Conservation (phyloP, 352 stramenopile genomes). For the Pythium monospermum region DNA sequence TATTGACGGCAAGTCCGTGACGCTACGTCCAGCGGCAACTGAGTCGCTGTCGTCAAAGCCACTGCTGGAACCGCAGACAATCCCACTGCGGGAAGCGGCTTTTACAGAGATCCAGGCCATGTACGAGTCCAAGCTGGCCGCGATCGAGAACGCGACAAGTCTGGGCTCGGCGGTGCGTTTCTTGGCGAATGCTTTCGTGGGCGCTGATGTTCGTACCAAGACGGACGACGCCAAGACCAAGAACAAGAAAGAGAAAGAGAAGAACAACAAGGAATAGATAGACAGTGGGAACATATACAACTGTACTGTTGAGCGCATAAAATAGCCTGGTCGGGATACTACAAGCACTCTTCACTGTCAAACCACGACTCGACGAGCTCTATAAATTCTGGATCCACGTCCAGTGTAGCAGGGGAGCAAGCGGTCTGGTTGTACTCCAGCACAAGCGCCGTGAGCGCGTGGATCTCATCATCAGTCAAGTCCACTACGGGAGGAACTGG, state of each 20-base stretch:
- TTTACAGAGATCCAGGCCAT: background rate
- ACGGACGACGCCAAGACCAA: background rate
- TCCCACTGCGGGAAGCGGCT: background rate
- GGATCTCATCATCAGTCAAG: too few species aligned
- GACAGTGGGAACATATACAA: too few species aligned
- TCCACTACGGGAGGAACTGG: too few species aligned
- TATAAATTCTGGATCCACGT: background rate
- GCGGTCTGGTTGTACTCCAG: too few species aligned
- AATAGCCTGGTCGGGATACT: too few species aligned
- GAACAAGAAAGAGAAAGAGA: background rate
- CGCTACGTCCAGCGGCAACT: background rate
- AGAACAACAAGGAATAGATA: too few species aligned
- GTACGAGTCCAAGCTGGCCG: background rate
- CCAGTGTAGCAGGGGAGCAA: too few species aligned
- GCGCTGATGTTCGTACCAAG: background rate
- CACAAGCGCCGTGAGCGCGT: too few species aligned
- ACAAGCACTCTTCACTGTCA: too few species aligned
- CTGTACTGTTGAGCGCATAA: background rate
- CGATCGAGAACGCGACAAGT: background rate
- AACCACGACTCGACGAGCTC: background rate
- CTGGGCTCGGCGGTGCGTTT: background rate
- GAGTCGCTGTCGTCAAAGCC: background rate
- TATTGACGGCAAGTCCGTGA: conserved; percentile 3
- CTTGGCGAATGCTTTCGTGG: conserved; percentile 4
- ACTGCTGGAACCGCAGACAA: background rate